Conservation (phyloP, 2,329 filamentous ascomycete species). For the Mycosphaerella sp. region DNA sequence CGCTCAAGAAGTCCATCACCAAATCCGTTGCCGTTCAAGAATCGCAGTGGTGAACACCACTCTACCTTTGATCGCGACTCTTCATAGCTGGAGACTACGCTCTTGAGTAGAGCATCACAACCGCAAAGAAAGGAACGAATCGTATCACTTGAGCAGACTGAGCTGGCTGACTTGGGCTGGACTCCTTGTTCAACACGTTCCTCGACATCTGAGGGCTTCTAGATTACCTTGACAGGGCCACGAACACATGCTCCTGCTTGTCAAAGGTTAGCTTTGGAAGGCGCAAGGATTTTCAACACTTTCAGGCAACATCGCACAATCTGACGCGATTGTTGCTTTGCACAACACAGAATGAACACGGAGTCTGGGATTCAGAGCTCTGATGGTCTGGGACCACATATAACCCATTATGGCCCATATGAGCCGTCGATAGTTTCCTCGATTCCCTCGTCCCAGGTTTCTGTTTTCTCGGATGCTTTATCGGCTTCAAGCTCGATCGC, state of each 20-base stretch:
- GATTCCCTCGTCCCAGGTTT: constrained; percentile 68
- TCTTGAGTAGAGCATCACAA: constrained; percentile 4
- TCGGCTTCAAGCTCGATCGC: constrained; percentile 49
- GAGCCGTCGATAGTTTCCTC: constrained; percentile 66
- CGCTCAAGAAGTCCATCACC: constrained; percentile 24
- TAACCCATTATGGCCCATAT: constrained; percentile 48
- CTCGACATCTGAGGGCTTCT: background rate
- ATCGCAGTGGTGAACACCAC: constrained; percentile 19
- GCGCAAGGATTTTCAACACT: constrained; percentile 23
- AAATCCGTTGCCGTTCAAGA: constrained; percentile 17
- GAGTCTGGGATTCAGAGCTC: constrained; percentile 16
- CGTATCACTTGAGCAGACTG: constrained; percentile 18
- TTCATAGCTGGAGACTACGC: constrained; percentile 11
- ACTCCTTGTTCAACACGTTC: background rate
- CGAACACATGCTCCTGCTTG: constrained; percentile 20
- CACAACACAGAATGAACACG: constrained; percentile 27
- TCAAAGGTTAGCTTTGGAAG: constrained; percentile 30
- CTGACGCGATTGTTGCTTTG: constrained; percentile 25
- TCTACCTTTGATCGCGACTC: background rate
- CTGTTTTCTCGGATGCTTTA: constrained; percentile 64
- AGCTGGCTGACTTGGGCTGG: constrained; percentile 5
- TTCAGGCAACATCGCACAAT: constrained; percentile 23
- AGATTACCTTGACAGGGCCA: background rate
- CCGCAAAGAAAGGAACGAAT: constrained; percentile 13
- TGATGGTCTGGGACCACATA: constrained; percentile 33